These are phyloP conservation scores for Coemansia biformis DNA, from an alignment of 192 early-diverging fungal genomes.

Conservation along the genomic window DNA sequence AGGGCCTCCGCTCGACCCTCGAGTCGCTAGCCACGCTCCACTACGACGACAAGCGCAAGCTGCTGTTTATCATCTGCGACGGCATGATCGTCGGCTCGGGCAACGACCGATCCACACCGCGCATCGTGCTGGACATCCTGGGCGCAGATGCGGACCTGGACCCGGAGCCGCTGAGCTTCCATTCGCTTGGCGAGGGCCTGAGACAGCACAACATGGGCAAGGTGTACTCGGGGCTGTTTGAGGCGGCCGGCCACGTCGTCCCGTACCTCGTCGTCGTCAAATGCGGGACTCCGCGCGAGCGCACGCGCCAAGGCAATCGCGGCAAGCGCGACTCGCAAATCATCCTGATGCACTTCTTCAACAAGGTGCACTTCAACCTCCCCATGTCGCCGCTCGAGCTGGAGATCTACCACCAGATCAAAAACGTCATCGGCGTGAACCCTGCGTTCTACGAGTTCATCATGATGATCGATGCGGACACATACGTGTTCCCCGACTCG, in stretches of 20 bases:
- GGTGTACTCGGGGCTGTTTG: constrained; percentile 95
- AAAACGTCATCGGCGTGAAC: constrained; percentile 98
- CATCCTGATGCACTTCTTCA: constrained; percentile 95
- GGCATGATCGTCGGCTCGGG: constrained; percentile 95
- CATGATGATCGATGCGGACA: constrained; percentile 99
- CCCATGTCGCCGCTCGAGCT: constrained; percentile 94
- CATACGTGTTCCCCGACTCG: constrained; percentile 86
- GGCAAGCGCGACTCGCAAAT: constrained; percentile 99
- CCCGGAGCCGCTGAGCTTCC: constrained; percentile 78
- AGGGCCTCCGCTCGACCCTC: constrained; percentile 80
- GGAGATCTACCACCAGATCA: constrained; percentile 98
- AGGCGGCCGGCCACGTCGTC: constrained; percentile 81
- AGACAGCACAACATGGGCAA: constrained; percentile 95
- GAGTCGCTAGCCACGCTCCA: constrained; percentile 83
- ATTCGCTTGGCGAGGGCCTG: constrained; percentile 78
- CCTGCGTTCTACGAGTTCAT: constrained; percentile 97
- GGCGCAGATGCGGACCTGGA: constrained; percentile 84
- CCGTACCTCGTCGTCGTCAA: constrained; percentile 95
- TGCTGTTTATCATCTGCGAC: constrained; percentile 92
- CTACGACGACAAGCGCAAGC: constrained; percentile 97
- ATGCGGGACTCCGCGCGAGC: constrained; percentile 78
- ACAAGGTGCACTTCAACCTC: constrained; percentile 90
- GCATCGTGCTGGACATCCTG: constrained; percentile 92
- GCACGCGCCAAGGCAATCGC: constrained; percentile 87
- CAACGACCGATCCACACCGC: constrained; percentile 92